These are phyloP conservation scores for Leishmania arabica DNA, from an alignment of 208 protist genomes.

Conservation along the genomic window DNA sequence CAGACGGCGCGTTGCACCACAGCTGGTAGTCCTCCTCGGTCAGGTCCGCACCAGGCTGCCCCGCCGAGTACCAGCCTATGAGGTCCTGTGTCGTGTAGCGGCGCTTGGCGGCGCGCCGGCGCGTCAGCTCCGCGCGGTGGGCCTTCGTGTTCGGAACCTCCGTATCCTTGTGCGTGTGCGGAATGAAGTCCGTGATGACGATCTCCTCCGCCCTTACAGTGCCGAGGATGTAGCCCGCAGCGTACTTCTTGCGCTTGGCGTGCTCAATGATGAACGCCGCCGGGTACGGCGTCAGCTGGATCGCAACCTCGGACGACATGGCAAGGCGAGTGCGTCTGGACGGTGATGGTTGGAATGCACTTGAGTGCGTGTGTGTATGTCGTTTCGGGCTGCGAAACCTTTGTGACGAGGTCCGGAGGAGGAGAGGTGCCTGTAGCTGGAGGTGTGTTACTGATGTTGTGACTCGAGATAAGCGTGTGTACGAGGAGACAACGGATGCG, in stretches of 20 bases:
- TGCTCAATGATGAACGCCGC: slow-evolving; percentile 84
- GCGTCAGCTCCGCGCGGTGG: slow-evolving; percentile 42
- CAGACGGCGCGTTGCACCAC: slow-evolving; percentile 60
- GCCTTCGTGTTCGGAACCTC: slow-evolving; percentile 26
- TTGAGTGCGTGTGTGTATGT: background rate
- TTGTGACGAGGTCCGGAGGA: background rate
- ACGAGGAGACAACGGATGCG: background rate
- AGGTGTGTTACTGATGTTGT: background rate
- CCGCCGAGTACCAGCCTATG: slow-evolving; percentile 83
- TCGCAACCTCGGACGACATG: slow-evolving; percentile 18
- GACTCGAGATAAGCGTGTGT: background rate
- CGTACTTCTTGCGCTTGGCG: slow-evolving; percentile 66
- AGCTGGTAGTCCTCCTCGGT: slow-evolving; percentile 42
- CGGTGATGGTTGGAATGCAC: background rate
- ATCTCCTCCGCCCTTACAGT: slow-evolving; percentile 46
- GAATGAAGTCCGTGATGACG: slow-evolving; percentile 70
- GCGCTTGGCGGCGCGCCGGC: slow-evolving; percentile 48
- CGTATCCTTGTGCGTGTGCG: slow-evolving; percentile 53
- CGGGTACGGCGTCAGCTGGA: slow-evolving; percentile 71
- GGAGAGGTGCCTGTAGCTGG: background rate
- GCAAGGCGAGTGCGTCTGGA: background rate
- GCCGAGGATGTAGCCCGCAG: slow-evolving; percentile 74
- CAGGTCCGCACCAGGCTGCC: slow-evolving; percentile 24
- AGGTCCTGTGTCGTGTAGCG: slow-evolving; percentile 48
- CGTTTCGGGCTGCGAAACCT: background rate